These are phyloP conservation scores for Fusarium compactum DNA, from an alignment of 2,329 filamentous ascomycete species.

Conservation along the genomic window DNA sequence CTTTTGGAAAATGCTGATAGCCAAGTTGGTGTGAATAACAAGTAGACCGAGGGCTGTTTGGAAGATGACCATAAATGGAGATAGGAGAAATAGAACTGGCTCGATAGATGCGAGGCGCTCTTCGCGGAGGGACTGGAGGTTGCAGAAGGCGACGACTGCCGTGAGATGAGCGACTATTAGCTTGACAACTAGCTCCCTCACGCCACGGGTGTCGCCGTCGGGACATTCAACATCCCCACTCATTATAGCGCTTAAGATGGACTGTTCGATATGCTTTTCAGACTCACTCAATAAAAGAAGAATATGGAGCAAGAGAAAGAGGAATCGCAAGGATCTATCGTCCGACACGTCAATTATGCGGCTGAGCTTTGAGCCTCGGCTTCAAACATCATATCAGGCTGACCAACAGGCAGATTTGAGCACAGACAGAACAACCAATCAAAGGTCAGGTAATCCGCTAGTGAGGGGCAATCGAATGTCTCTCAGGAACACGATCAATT, in stretches of 20 bases:
- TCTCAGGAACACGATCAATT: conserved; percentile 3
- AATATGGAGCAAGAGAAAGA: not conserved
- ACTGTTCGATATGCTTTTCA: too few relatives aligned
- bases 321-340: not conserved
- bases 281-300: not conserved
- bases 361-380: not conserved
- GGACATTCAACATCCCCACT: not conserved
- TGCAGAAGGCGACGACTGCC: conserved; percentile 15
- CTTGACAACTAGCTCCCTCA: conserved; percentile 23
- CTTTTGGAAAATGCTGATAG: not conserved
- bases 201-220: not conserved
- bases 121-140: conserved; percentile 15
- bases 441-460: not conserved
- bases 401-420: not conserved
- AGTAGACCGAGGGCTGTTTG: conserved; percentile 11
- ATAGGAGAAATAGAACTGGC: conserved; percentile 13
- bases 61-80: not conserved
- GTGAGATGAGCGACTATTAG: conserved; percentile 26
- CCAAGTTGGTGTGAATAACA: not conserved
- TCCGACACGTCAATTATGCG: not conserved
- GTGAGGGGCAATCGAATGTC: not conserved
- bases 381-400: not conserved
- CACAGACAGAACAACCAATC: not conserved
- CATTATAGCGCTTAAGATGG: not conserved
- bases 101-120: conserved; percentile 24